A percentile compares a stretch with the other conserved stretches of the same genome.
phyloP scores from a whole-genome alignment of 306 rosid genomes.

The Inga laurina region DNA sequence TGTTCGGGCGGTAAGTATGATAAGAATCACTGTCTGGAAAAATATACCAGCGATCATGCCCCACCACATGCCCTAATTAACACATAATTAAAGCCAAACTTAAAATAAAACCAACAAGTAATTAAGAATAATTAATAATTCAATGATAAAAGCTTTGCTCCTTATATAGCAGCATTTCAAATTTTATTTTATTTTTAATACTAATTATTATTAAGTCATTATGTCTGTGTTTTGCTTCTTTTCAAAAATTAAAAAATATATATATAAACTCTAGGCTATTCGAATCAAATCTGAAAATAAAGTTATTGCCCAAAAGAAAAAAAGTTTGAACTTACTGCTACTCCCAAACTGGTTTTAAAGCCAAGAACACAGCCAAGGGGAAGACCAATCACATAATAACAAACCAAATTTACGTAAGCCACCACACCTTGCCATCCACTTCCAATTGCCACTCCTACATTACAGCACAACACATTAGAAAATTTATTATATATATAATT shows the following conservation, averaged over 20 bases:
- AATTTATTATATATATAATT: background rate
- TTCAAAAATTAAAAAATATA: background rate
- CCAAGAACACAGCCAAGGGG: slow-evolving; percentile 42
- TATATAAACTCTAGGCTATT: background rate
- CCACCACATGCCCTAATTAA: slow-evolving; percentile 53
- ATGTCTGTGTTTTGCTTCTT: background rate
- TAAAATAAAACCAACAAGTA: background rate
- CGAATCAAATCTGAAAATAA: background rate
- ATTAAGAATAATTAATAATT: background rate
- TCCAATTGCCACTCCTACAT: slow-evolving; percentile 51
- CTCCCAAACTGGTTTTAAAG: slow-evolving; percentile 32
- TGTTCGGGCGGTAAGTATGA: slow-evolving; percentile 43
- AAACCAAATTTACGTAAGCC: slow-evolving; percentile 44
- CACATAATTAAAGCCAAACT: background rate
- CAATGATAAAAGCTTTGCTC: background rate
- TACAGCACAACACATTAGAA: background rate
- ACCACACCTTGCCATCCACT: slow-evolving; percentile 49
- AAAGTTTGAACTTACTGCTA: slow-evolving; percentile 21
- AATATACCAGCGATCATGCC: slow-evolving; percentile 53
- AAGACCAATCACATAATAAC: slow-evolving; percentile 46
- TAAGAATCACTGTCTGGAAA: slow-evolving; percentile 43
- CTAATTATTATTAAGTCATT: no score
- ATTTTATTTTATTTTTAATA: no score
- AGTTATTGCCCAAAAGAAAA: background rate
- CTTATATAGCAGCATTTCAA: background rate